Evolutionary conservation across 495 filamentous ascomycete genomes (phyloP), one percentile per base, ranked within the genome.

Genomic region (Friedmanniomyces simplex): DNA sequence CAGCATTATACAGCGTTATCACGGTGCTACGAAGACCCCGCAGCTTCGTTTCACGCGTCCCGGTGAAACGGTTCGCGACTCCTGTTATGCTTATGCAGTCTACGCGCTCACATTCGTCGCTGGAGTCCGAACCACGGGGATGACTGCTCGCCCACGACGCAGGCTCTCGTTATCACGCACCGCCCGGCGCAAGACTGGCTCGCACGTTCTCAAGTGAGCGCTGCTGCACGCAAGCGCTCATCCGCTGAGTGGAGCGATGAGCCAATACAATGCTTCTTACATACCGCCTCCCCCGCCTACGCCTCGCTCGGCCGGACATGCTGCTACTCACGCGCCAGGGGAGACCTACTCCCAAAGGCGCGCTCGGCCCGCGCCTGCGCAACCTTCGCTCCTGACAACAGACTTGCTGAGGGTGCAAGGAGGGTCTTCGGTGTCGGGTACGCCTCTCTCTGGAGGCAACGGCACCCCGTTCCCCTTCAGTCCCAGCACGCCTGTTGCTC

Each of bases 401-500:
- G 18, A 52, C 22, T 13, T 58, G 7, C 41, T 52, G 22, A 52
- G 56, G 30, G n/a, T 34, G 3, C 48, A 52, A 34, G 56, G 48
- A 3, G 26, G 21, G 5, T 11, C 47, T 16, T n/a, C 18, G 14
- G 25, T n/a, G 2, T 50, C 55, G 14, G 14, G 2, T 12, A 57
- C 55, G 30, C 55, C 26, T 2, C 18, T 36, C 13, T 50, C 55
- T 10, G 36, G 24, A 12, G 56, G 20, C 8, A 46, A 46, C 37
- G 26, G 28, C 1, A 53, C 47, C 1, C 48, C 49, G 36, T 53
- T 52, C 30, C 48, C 48, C 22, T 58, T 52, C 26, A 54, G 48
- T 50, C 59, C 59, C 5, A 34, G 11, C 25, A 58, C 59, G 28
- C 59, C 59, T n/a, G n/a, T 50, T 52, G 52, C 52, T 22, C 48